These are phyloP conservation scores for Mercurialis annua DNA, from an alignment of 345 rosid genomes.

Conservation along the genomic window DNA sequence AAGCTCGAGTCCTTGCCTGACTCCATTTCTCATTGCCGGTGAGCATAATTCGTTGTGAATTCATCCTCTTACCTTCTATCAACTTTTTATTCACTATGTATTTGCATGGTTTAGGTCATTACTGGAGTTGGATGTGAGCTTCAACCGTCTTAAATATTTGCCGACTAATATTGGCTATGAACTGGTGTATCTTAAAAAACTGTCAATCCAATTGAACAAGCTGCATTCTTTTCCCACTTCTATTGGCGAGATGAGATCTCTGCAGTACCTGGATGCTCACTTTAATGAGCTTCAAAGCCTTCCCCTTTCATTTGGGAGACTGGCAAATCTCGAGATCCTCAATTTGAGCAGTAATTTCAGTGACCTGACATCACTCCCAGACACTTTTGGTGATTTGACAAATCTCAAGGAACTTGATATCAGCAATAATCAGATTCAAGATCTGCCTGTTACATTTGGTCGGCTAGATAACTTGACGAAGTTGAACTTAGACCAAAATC, in stretches of 20 bases:
- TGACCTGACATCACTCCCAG: slow-evolving; percentile 72
- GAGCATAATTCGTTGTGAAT: slow-evolving; percentile 17
- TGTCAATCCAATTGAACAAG: slow-evolving; percentile 68
- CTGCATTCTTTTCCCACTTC: slow-evolving; percentile 71
- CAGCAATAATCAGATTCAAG: slow-evolving; percentile 82
- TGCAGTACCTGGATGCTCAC: slow-evolving; percentile 68
- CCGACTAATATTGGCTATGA: slow-evolving; percentile 84
- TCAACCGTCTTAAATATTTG: slow-evolving; percentile 67
- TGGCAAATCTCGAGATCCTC: slow-evolving; percentile 68
- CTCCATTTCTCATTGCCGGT: slow-evolving; percentile 76
- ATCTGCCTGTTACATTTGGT: slow-evolving; percentile 82
- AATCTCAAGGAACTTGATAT: slow-evolving; percentile 82
- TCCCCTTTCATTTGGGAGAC: slow-evolving; percentile 55
- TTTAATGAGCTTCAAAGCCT: slow-evolving; percentile 75
- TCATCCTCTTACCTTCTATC: background rate
- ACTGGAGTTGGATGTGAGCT: slow-evolving; percentile 76
- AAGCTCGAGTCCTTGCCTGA: slow-evolving; percentile 73
- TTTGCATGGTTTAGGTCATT: slow-evolving; percentile 44
- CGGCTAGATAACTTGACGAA: slow-evolving; percentile 64
- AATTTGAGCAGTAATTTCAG: slow-evolving; percentile 74
- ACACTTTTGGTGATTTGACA: slow-evolving; percentile 65
- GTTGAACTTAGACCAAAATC: slow-evolving; percentile 69
- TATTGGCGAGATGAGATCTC: slow-evolving; percentile 62
- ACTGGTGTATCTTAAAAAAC: slow-evolving; percentile 53
- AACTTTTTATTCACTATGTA: background rate